phyloP scores from a whole-genome alignment of 306 rosid species.

The Vigna trinervia region DNA sequence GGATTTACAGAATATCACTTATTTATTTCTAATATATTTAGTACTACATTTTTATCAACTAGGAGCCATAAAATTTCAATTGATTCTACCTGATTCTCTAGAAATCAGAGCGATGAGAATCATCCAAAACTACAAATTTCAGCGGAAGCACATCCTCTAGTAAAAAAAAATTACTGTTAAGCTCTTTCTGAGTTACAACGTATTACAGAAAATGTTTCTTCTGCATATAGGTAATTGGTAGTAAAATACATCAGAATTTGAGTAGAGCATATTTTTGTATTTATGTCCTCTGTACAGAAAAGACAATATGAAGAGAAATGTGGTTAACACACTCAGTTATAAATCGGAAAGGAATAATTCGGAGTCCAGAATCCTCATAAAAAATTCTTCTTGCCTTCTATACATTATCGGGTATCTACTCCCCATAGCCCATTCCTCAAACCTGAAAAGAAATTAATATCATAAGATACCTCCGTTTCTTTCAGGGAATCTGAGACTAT shows the following conservation, averaged over 20 bases:
- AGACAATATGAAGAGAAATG: slow-evolving; percentile 35
- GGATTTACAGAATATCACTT: too few species aligned
- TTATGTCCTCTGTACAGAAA: slow-evolving; percentile 49
- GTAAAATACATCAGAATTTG: slow-evolving; percentile 42
- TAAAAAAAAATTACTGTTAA: slow-evolving; percentile 37
- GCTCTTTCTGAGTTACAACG: slow-evolving; percentile 19
- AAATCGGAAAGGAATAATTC: slow-evolving; percentile 34
- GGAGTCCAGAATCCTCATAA: slow-evolving; percentile 29
- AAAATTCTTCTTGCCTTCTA: slow-evolving; percentile 31
- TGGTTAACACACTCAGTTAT: slow-evolving; percentile 42
- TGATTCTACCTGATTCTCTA: too few species aligned
- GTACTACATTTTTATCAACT: too few species aligned
- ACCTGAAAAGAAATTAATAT: slow-evolving; percentile 49
- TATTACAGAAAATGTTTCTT: slow-evolving; percentile 29
- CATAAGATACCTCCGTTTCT: slow-evolving; percentile 34
- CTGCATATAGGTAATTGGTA: slow-evolving; percentile 36
- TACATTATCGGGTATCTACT: slow-evolving; percentile 21
- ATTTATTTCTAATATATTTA: too few species aligned
- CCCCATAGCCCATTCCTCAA: slow-evolving; percentile 40
- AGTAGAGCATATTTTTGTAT: slow-evolving; percentile 40
- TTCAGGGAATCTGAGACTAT: slow-evolving; percentile 7
- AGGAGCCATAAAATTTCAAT: too few species aligned
- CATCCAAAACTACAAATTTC: neutral
- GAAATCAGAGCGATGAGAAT: neutral
- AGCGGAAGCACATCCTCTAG: slow-evolving; percentile 25